Evolutionary conservation across 129 eudicot genomes (phyloP).

Genomic region (Smallanthus sonchifolius): DNA sequence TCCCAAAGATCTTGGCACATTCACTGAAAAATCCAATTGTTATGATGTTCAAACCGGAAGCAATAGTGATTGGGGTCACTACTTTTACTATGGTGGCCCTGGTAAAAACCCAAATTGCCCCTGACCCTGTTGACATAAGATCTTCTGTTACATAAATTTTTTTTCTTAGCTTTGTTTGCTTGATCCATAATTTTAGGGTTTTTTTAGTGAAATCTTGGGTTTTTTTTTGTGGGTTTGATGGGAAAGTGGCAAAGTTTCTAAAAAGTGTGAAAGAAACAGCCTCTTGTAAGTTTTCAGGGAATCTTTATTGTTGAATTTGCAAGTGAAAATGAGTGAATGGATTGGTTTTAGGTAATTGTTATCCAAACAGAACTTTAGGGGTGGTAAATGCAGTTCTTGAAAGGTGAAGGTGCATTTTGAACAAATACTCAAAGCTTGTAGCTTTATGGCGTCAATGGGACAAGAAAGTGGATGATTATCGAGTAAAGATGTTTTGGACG

Average conservation of each 20-base stretch:
- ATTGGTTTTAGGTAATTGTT: slow-evolving; percentile 24
- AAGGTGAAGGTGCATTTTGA: slow-evolving; percentile 23
- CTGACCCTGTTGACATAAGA: slow-evolving; percentile 16
- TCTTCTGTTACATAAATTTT: slow-evolving; percentile 29
- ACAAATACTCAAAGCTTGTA: neutral
- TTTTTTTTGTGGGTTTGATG: slow-evolving; percentile 26
- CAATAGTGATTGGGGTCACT: slow-evolving; percentile 87
- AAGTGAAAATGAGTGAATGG: slow-evolving; percentile 25
- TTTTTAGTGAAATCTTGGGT: slow-evolving; percentile 44
- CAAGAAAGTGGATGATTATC: slow-evolving; percentile 19
- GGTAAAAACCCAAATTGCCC: slow-evolving; percentile 77
- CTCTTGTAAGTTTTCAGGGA: slow-evolving; percentile 42
- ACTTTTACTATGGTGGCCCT: slow-evolving; percentile 92
- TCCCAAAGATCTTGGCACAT: slow-evolving; percentile 75
- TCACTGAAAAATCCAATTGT: slow-evolving; percentile 86
- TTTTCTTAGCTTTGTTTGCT: slow-evolving; percentile 19
- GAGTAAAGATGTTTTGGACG: slow-evolving; percentile 30
- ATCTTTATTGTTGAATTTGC: slow-evolving; percentile 23
- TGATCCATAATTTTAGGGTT: slow-evolving; percentile 17
- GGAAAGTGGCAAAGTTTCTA: slow-evolving; percentile 60
- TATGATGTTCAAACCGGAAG: slow-evolving; percentile 80
- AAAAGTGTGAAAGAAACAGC: slow-evolving; percentile 57
- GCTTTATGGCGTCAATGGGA: slow-evolving; percentile 25
- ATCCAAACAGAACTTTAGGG: slow-evolving; percentile 12
- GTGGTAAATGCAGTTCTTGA: neutral